phyloP scores from a whole-genome alignment of 78 protist genomes.

The Andalucia godoyi region DNA sequence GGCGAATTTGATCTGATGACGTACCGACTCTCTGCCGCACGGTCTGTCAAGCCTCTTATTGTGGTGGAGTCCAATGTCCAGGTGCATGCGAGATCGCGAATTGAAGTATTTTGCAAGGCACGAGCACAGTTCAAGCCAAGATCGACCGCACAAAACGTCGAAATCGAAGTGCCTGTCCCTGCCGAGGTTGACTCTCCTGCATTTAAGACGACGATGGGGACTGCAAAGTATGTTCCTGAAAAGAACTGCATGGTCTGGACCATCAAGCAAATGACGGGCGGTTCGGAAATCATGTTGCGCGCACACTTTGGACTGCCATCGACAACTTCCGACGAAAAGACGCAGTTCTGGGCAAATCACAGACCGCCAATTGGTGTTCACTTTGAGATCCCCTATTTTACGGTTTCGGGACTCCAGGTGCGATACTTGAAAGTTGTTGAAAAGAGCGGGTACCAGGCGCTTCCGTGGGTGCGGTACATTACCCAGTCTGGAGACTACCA shows the following conservation, averaged over 20 bases:
- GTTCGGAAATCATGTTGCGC: constrained; percentile 65
- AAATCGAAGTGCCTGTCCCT: constrained; percentile 91
- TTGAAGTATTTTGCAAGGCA: constrained; percentile 84
- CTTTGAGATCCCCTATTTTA: constrained; percentile 97
- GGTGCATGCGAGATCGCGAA: constrained; percentile 66
- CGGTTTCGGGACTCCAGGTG: constrained; percentile 93
- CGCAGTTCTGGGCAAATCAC: constrained; percentile 19
- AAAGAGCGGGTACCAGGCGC: constrained; percentile 90
- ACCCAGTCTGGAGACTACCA: constrained; percentile 21
- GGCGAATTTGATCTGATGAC: constrained; percentile 97
- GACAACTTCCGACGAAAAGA: too few species aligned
- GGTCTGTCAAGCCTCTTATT: constrained; percentile 90
- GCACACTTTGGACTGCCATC: constrained; percentile 92
- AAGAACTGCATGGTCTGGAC: constrained; percentile 85
- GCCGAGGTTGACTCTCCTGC: constrained; percentile 88
- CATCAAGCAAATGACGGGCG: constrained; percentile 87
- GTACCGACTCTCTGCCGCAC: constrained; percentile 79
- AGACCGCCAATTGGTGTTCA: constrained; percentile 80
- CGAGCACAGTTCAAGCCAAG: constrained; percentile 75
- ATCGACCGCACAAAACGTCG: constrained; percentile 86
- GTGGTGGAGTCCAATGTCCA: constrained; percentile 80
- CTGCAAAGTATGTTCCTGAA: constrained; percentile 86
- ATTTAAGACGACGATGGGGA: constrained; percentile 71
- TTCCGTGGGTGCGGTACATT: constrained; percentile 91
- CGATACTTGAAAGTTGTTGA: constrained; percentile 93